These are phyloP conservation scores for Didymella lethalis DNA, from an alignment of 2,329 filamentous ascomycete species.

Conservation along the genomic window DNA sequence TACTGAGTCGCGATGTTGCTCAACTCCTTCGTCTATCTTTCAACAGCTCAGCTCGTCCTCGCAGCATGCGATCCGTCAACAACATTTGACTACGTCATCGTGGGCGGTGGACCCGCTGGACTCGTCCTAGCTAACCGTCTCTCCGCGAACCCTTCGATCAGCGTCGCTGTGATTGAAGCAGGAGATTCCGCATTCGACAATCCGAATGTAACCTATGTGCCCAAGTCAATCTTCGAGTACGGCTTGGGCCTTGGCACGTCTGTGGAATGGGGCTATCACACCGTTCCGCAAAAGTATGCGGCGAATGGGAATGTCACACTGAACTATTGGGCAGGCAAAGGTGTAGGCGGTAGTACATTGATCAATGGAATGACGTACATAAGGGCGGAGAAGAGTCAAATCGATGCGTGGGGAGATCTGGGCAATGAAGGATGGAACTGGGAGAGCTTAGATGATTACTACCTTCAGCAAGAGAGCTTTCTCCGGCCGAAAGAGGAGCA, in stretches of 20 bases:
- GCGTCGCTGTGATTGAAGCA: slow-evolving; percentile 47
- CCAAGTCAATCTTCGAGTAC: slow-evolving; percentile 31
- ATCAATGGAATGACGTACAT: slow-evolving; percentile 55
- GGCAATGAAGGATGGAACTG: slow-evolving; percentile 49
- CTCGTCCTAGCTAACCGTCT: slow-evolving; percentile 43
- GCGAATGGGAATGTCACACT: slow-evolving; percentile 31
- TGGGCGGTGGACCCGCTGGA: slow-evolving; percentile 47
- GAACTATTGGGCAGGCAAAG: slow-evolving; percentile 53
- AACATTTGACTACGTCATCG: slow-evolving; percentile 45
- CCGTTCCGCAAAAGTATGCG: slow-evolving; percentile 50
- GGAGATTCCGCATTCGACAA: slow-evolving; percentile 43
- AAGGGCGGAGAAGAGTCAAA: slow-evolving; percentile 43
- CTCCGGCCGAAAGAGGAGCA: slow-evolving; percentile 29
- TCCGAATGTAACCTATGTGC: slow-evolving; percentile 40
- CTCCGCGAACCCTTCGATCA: slow-evolving; percentile 30
- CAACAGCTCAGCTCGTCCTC: slow-evolving; percentile 13
- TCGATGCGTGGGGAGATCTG: slow-evolving; percentile 46
- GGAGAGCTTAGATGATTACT: slow-evolving; percentile 41
- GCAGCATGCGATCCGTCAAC: slow-evolving; percentile 22
- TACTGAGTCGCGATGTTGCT: neutral
- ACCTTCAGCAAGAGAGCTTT: slow-evolving; percentile 39
- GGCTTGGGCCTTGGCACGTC: slow-evolving; percentile 34
- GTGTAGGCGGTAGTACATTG: slow-evolving; percentile 53
- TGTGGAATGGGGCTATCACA: slow-evolving; percentile 55
- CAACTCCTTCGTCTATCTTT: neutral